Evolutionary conservation across 192 early-diverging fungal genomes (phyloP).

Genomic region (Linnemannia elongata): DNA sequence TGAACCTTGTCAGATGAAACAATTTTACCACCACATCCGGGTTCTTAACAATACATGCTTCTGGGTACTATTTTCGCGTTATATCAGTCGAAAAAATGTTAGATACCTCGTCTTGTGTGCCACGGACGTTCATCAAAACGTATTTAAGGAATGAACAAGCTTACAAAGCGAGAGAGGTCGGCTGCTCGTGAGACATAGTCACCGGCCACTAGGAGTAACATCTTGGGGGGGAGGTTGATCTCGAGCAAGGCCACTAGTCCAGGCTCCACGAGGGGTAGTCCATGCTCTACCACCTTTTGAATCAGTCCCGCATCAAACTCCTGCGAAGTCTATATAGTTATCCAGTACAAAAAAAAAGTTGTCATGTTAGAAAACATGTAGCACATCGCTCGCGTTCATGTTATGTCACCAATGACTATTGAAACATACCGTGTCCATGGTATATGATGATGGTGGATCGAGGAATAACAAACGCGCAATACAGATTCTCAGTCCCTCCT

Average conservation of each 20-base stretch:
- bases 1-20: conserved; percentile 36
- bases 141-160: not conserved
- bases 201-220: conserved; percentile 24
- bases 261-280: conserved; percentile 34
- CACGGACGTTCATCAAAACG: not conserved
- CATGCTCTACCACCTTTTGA: conserved; percentile 38
- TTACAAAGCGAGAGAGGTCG: conserved; percentile 50
- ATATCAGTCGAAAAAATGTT: not conserved
- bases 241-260: conserved; percentile 35
- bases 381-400: not conserved
- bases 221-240: conserved; percentile 37
- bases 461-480: conserved; percentile 34
- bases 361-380: not conserved
- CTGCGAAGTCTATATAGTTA: conserved; percentile 30
- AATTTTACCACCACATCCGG: conserved; percentile 44
- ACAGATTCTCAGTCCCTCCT: conserved; percentile 30
- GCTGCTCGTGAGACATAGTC: conserved; percentile 40
- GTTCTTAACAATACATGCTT: conserved; percentile 41
- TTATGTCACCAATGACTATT: not conserved
- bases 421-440: conserved; percentile 42
- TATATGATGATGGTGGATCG: conserved; percentile 38
- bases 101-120: not conserved
- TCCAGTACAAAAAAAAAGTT: too few species aligned
- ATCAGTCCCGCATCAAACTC: conserved; percentile 41
- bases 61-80: conserved; percentile 27